Conservation (phyloP, 2,329 filamentous ascomycete genomes). For the Capronia americana region DNA sequence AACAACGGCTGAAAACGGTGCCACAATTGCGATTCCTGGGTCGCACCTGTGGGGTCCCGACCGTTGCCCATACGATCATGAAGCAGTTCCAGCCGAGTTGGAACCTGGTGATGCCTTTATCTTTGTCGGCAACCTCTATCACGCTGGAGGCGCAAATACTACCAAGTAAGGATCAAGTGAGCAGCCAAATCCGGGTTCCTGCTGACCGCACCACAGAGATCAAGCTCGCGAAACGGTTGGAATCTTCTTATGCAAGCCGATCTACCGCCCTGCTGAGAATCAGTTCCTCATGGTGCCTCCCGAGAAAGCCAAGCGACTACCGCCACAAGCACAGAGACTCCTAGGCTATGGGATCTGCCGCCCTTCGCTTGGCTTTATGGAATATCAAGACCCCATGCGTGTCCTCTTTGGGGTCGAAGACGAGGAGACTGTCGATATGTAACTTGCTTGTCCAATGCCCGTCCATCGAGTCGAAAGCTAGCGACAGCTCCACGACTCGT, state of each 20-base stretch:
- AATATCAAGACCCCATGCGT: conserved; percentile 40
- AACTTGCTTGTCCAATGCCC: conserved; percentile 15
- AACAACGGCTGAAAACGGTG: conserved; percentile 43
- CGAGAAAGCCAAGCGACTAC: conserved; percentile 37
- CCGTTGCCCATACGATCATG: conserved; percentile 34
- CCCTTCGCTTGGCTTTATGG: conserved; percentile 37
- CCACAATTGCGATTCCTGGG: conserved; percentile 43
- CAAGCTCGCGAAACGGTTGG: conserved; percentile 35
- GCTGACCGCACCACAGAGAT: conserved; percentile 26
- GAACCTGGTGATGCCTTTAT: conserved; percentile 48
- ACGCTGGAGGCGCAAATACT: conserved; percentile 45
- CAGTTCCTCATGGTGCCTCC: conserved; percentile 41
- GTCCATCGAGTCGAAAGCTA: no score
- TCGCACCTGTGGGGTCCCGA: conserved; percentile 41
- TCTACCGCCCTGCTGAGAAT: conserved; percentile 40
- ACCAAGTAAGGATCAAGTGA: conserved; percentile 30
- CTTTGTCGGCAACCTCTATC: conserved; percentile 46
- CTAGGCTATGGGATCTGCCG: conserved; percentile 41
- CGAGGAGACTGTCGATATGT: conserved; percentile 47
- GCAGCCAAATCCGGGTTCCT: not conserved
- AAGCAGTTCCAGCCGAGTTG: conserved; percentile 43
- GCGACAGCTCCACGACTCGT: not conserved
- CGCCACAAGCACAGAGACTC: conserved; percentile 38
- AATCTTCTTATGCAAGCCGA: conserved; percentile 35
- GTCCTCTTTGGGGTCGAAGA: conserved; percentile 41